Evolutionary conservation across 1,139 yeast species (phyloP), one percentile per base, ranked within the genome.

Genomic region (Suhomyces maxii): DNA sequence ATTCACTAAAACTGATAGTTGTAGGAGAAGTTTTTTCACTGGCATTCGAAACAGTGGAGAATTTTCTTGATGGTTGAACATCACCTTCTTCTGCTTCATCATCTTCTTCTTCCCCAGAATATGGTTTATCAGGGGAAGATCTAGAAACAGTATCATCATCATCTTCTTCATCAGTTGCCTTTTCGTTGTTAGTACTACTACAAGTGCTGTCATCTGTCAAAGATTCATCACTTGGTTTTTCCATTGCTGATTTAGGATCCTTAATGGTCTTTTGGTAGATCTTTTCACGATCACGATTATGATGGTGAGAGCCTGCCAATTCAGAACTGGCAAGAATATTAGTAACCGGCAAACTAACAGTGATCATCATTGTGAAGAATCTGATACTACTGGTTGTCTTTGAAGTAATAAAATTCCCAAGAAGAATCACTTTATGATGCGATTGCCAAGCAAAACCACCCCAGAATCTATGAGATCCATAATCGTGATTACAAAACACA

Each of bases 371-470:
- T 34, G 83, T 82, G 61, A 84, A 86, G 54, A 71, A 82, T 48
- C 86, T 78, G 6, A 83, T 73, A 40, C 83, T 71, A 47, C 84
- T 77, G 8, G 80, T 67, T 9, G 80, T 69, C 36, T 68, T 66
- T 3, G 80, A 74, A 23, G 82, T 76, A 14, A 71, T 65, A 39
- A 67, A 67, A 48, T 77, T 72, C 0, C 89, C 93, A 48, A 81
- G 60, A 40, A 79, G 65, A 7, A 77, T 72, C 2, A 84, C 83
- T 58, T 82, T 82, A 58, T 85, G 91, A 63, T 86, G 93, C 1
- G 90, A 83, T 39, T 77, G 77, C 93, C 93, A 86, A 0, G 82
- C 82, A 64, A 78, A 83, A 0, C 87, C 82, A 49, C 82, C 83
- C 80, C 87, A 80, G 46, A 84, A 75, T 43, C 86, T 66, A 56